phyloP scores from a whole-genome alignment of 768 basidiomycete genomes.

The Tylopilus intermedius region DNA sequence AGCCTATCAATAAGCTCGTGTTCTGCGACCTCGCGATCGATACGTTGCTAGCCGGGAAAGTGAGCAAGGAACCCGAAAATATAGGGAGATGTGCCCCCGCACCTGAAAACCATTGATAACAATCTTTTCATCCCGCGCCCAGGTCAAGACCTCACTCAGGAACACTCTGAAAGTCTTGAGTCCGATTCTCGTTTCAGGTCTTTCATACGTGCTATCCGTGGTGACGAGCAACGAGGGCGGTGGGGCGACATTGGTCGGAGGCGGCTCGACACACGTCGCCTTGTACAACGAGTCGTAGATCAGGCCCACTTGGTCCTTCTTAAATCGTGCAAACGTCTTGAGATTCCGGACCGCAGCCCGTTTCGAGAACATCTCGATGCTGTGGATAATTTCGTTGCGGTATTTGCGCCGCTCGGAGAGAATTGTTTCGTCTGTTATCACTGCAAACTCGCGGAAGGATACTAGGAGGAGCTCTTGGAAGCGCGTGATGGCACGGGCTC shows the following conservation, averaged over 20 bases:
- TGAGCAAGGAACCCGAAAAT: conserved; percentile 3
- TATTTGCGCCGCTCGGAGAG: conserved; percentile 78
- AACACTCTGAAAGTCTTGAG: conserved; percentile 83
- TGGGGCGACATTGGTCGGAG: conserved; percentile 50
- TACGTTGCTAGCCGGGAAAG: conserved; percentile 56
- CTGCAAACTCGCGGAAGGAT: conserved; percentile 95
- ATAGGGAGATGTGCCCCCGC: neutral
- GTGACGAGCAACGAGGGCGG: conserved; percentile 49
- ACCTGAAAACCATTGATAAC: conserved; percentile 91
- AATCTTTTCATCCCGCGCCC: conserved; percentile 92
- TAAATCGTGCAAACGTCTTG: conserved; percentile 70
- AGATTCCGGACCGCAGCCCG: conserved; percentile 87
- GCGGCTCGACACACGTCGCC: conserved; percentile 73
- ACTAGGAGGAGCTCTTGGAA: conserved; percentile 97
- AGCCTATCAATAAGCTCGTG: conserved; percentile 92
- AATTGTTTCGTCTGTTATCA: conserved; percentile 95
- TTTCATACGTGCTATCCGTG: conserved; percentile 60
- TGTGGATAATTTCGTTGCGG: conserved; percentile 84
- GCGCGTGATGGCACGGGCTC: conserved; percentile 87
- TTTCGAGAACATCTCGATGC: conserved; percentile 91
- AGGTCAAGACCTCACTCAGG: conserved; percentile 87
- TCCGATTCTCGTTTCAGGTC: conserved; percentile 86
- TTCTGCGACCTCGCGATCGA: conserved; percentile 87
- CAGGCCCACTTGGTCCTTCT: conserved; percentile 80
- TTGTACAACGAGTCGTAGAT: conserved; percentile 92